Conservation (phyloP, 257 asterid species). For the Marsdenia floribunda region DNA sequence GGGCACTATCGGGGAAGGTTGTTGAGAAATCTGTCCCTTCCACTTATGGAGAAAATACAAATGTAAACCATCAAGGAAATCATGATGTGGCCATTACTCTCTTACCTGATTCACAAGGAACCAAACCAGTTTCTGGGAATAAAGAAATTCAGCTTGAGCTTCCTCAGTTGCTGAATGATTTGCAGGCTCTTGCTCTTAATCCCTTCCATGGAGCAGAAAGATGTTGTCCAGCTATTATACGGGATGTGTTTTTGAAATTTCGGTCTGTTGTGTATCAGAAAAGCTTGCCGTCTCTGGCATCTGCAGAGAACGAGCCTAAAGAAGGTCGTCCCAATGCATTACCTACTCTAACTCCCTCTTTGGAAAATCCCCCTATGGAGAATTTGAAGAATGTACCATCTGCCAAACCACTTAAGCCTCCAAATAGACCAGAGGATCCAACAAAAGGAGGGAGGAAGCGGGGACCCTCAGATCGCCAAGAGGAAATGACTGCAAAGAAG, state of each 20-base stretch:
- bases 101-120: conserved; percentile 24
- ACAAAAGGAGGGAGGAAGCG: conserved; percentile 75
- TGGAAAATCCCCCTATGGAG: conserved; percentile 25
- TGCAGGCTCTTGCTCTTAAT: conserved; percentile 65
- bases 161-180: conserved; percentile 42
- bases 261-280: conserved; percentile 81
- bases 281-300: conserved; percentile 44
- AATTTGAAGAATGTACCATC: conserved; percentile 31
- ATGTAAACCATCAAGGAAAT: conserved; percentile 23
- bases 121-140: conserved; percentile 22
- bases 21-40: conserved; percentile 22
- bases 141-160: conserved; percentile 30
- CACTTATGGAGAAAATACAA: conserved; percentile 21
- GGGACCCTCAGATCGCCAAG: conserved; percentile 62
- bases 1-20: conserved; percentile 21
- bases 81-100: conserved; percentile 12
- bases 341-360: conserved; percentile 21
- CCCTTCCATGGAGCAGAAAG: conserved; percentile 51
- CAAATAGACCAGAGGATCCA: conserved; percentile 54
- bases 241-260: conserved; percentile 48
- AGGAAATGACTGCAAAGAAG: conserved; percentile 44
- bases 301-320: conserved; percentile 41
- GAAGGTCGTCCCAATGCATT: conserved; percentile 29
- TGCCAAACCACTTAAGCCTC: conserved; percentile 43
- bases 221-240: conserved; percentile 30